Conservation (phyloP, 2,329 filamentous ascomycete species). For the Fusarium sp. region DNA sequence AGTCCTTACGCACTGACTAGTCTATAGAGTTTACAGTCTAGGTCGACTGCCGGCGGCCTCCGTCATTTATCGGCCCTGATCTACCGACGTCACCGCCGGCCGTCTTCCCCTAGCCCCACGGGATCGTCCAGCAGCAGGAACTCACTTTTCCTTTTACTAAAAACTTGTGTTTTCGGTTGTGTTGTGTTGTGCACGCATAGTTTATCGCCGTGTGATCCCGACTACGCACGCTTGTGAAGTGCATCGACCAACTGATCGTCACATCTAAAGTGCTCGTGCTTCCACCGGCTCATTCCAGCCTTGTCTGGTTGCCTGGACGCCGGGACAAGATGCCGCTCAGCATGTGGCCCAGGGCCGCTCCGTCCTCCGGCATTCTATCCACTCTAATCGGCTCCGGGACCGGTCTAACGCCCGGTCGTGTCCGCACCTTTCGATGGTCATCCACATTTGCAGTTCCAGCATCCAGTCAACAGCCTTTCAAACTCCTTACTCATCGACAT, state of each 20-base stretch:
- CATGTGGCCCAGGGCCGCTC: slow-evolving; percentile 17
- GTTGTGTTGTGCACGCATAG: neutral
- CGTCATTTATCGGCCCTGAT: slow-evolving; percentile 24
- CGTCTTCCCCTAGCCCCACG: slow-evolving; percentile 19
- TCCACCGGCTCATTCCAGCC: neutral
- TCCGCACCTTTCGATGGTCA: slow-evolving; percentile 12
- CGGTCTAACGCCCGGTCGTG: slow-evolving; percentile 8
- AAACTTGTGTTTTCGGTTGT: slow-evolving; percentile 2
- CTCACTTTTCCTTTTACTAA: slow-evolving; percentile 29
- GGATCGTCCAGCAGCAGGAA: slow-evolving; percentile 26
- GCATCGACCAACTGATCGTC: slow-evolving; percentile 10
- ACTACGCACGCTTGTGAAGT: slow-evolving; percentile 5
- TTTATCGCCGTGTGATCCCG: slow-evolving; percentile 18
- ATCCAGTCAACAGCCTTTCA: slow-evolving; percentile 27
- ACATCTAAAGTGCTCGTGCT: neutral
- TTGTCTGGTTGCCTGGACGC: neutral
- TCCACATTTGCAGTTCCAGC: slow-evolving; percentile 9
- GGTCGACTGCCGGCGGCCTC: slow-evolving; percentile 12
- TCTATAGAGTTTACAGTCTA: neutral
- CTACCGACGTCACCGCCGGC: slow-evolving; percentile 30
- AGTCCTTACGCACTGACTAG: neutral
- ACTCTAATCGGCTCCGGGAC: slow-evolving; percentile 25
- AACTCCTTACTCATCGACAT: slow-evolving; percentile 49
- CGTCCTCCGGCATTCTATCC: slow-evolving; percentile 21
- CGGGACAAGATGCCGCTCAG: slow-evolving; percentile 17